A percentile compares a stretch with the other conserved stretches of the same genome.
These are phyloP conservation scores for Aspergillus sclerotialis DNA, from an alignment of 2,329 filamentous ascomycete genomes.

Conservation along the genomic window DNA sequence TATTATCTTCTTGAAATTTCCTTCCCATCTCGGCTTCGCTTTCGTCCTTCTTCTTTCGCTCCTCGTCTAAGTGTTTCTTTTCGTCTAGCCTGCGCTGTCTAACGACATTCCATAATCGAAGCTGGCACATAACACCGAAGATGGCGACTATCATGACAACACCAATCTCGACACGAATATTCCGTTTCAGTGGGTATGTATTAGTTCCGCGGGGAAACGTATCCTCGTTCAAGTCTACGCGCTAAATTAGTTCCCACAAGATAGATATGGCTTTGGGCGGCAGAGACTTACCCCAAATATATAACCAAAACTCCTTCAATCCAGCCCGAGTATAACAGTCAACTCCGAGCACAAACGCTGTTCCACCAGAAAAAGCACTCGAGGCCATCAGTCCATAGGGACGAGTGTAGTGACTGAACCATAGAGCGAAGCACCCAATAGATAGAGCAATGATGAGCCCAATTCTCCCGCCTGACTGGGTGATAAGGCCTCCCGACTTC, in stretches of 20 bases:
- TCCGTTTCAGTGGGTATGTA: conserved; percentile 79
- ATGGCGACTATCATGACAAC: conserved; percentile 67
- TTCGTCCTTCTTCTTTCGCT: conserved; percentile 50
- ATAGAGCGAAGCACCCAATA: conserved; percentile 61
- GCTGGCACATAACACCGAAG: conserved; percentile 73
- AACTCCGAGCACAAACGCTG: conserved; percentile 71
- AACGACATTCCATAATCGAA: conserved; percentile 79
- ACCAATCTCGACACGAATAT: conserved; percentile 78
- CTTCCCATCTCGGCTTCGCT: conserved; percentile 67
- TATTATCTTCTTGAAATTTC: conserved; percentile 42
- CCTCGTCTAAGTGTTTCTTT: conserved; percentile 40
- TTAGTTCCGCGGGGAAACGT: conserved; percentile 70
- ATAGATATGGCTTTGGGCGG: neutral
- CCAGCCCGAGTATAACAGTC: conserved; percentile 89
- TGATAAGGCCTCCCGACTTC: conserved; percentile 67
- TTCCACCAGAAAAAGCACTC: conserved; percentile 77
- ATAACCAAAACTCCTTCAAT: conserved; percentile 92
- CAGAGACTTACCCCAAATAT: conserved; percentile 62
- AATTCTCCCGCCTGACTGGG: conserved; percentile 54
- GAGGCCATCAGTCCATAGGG: conserved; percentile 68
- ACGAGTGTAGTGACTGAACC: conserved; percentile 71
- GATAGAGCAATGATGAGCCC: conserved; percentile 72
- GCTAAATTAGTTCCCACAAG: conserved; percentile 4
- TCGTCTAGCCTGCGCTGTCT: conserved; percentile 45
- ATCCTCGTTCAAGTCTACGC: conserved; percentile 60